These are phyloP conservation scores for Zopfia rhizophila DNA, from an alignment of 2,329 filamentous ascomycete genomes.

Conservation along the genomic window DNA sequence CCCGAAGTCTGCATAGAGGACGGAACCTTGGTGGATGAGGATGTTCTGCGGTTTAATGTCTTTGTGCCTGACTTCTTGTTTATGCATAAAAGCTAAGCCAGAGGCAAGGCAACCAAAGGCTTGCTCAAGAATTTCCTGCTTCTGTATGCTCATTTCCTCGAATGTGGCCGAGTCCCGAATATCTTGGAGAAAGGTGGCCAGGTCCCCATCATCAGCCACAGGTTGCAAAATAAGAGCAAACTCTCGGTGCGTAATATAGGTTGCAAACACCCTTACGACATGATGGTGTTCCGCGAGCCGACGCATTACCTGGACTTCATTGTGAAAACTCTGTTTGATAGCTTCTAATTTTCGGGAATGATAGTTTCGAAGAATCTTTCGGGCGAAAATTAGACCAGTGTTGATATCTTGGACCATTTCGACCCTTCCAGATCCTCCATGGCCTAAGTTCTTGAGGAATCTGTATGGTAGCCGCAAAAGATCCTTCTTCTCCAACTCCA, in stretches of 20 bases:
- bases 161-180: conserved; percentile 6
- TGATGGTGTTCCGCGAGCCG: conserved; percentile 12
- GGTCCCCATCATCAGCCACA: conserved; percentile 13
- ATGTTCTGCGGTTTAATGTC: conserved; percentile 30
- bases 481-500: conserved; percentile 6
- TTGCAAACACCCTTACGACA: conserved; percentile 14
- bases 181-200: conserved; percentile 4
- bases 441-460: conserved; percentile 13
- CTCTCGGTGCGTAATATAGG: conserved; percentile 9
- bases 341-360: conserved; percentile 9
- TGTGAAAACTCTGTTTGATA: conserved; percentile 9
- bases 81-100: conserved; percentile 20
- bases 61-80: conserved; percentile 19
- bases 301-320: conserved; percentile 20
- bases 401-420: conserved; percentile 18
- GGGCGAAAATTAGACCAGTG: conserved; percentile 14
- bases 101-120: conserved; percentile 22
- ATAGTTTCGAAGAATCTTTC: conserved; percentile 18
- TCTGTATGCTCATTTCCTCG: neutral
- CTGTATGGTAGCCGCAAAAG: conserved; percentile 16
- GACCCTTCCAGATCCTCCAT: conserved; percentile 12
- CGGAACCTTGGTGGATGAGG: conserved; percentile 15
- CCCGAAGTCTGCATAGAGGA: conserved; percentile 28
- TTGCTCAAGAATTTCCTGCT: neutral
- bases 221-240: conserved; percentile 13